Percentiles rank a stretch among this genome's conserved stretches.
Conservation (phyloP, 306 rosid genomes). For the Gastrolobium villosum region DNA sequence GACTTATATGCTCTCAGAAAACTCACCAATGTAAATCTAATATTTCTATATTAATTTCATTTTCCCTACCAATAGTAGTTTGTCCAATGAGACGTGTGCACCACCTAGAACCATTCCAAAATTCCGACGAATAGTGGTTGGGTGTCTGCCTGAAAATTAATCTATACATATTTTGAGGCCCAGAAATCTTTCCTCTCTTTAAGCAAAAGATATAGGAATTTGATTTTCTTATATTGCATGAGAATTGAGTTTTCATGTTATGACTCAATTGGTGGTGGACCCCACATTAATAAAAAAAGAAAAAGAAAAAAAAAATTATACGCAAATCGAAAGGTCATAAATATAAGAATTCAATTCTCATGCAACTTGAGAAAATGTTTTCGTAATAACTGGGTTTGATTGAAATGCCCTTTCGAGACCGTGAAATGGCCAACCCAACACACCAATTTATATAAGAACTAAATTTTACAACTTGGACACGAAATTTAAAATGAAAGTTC, state of each 20-base stretch:
- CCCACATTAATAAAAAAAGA: too few species aligned
- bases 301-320: too few species aligned
- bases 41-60: neutral
- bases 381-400: neutral
- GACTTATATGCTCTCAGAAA: neutral
- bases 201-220: constrained; percentile 24
- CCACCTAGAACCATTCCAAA: constrained; percentile 3
- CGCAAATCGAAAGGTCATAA: too few species aligned
- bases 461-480: constrained; percentile 22
- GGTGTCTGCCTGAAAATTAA: neutral
- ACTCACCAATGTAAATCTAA: neutral
- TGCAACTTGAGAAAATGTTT: too few species aligned
- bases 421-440: constrained; percentile 36
- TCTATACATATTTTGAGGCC: neutral
- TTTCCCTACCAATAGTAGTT: constrained; percentile 18
- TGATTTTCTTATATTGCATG: too few species aligned
- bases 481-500: neutral
- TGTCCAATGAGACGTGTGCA: constrained; percentile 37
- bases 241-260: too few species aligned
- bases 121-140: neutral
- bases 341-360: too few species aligned
- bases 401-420: neutral
- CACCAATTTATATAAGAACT: neutral
- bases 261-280: too few species aligned
- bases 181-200: constrained; percentile 6